Conservation (phyloP, 164 flowering plant genomes). For the Sedum album region DNA sequence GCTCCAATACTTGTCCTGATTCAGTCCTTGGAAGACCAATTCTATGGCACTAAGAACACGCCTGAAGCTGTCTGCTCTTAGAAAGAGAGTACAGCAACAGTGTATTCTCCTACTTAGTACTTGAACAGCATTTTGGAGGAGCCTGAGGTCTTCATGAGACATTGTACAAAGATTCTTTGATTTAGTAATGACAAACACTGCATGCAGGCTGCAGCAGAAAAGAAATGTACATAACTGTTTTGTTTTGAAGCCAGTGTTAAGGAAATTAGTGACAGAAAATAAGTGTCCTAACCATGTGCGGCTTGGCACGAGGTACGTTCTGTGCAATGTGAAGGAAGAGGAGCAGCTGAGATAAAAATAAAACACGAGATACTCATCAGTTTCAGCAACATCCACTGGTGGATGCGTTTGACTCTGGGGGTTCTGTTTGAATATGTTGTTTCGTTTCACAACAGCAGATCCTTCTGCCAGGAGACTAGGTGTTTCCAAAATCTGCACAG, state of each 20-base stretch:
- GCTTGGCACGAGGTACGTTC: not conserved
- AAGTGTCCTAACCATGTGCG: not conserved
- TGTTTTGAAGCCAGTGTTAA: not conserved
- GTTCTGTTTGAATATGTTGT: slow-evolving; percentile 75
- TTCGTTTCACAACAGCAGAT: slow-evolving; percentile 44
- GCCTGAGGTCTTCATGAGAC: too few relatives aligned
- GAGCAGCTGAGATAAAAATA: not conserved
- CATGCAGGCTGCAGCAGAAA: not conserved
- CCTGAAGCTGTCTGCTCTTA: not conserved
- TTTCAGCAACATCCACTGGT: slow-evolving; percentile 58
- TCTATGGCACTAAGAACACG: too few relatives aligned
- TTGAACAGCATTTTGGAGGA: too few relatives aligned
- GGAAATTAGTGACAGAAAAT: not conserved
- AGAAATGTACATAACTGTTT: not conserved
- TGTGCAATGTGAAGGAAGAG: not conserved
- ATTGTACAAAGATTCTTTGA: not conserved
- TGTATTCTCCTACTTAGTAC: too few relatives aligned
- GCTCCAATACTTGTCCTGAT: too few relatives aligned
- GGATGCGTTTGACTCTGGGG: slow-evolving; percentile 46
- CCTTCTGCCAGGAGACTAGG: slow-evolving; percentile 80
- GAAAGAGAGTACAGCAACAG: too few relatives aligned
- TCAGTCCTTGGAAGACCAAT: too few relatives aligned
- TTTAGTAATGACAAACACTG: not conserved
- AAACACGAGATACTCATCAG: too few relatives aligned
- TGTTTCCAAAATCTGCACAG: slow-evolving; percentile 72